phyloP scores from a whole-genome alignment of 2,329 filamentous ascomycete genomes.

The Ophiostoma himal-ulmi region DNA sequence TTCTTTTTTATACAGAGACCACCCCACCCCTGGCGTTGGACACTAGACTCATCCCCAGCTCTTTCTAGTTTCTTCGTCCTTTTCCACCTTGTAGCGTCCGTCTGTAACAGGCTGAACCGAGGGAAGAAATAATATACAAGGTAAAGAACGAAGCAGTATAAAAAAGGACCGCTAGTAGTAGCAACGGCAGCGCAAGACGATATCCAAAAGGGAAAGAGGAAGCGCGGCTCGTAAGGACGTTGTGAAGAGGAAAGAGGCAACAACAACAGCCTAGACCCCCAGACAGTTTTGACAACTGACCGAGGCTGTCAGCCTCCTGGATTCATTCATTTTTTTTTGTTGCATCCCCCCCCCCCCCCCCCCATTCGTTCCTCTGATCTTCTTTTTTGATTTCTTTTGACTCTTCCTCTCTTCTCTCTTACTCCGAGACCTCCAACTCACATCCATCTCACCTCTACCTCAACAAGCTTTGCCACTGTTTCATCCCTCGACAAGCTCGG shows the following conservation, averaged over 20 bases:
- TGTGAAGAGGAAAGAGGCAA: neutral
- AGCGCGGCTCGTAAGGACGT: neutral
- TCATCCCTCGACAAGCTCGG: neutral
- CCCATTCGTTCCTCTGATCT: neutral
- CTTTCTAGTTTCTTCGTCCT: neutral
- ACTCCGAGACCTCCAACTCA: neutral
- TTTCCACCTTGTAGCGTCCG: neutral
- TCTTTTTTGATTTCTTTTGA: too few relatives aligned
- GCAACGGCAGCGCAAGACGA: constrained; percentile 1
- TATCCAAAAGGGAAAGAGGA: neutral
- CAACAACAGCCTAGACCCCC: neutral
- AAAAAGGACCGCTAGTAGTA: neutral
- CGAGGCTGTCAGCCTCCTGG: neutral
- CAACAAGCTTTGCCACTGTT: constrained; percentile 9
- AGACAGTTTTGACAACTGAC: neutral
- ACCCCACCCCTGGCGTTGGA: neutral
- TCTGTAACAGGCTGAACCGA: neutral
- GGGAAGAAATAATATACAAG: neutral
- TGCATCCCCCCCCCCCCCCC: neutral
- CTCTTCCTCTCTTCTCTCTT: neutral
- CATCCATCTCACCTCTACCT: constrained; percentile 1
- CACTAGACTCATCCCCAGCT: neutral
- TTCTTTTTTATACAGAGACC: too few relatives aligned
- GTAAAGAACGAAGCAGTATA: neutral
- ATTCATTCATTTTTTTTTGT: neutral